These are phyloP conservation scores for Cyclotella cryptica DNA, from an alignment of 108 stramenopile genomes.

Conservation along the genomic window DNA sequence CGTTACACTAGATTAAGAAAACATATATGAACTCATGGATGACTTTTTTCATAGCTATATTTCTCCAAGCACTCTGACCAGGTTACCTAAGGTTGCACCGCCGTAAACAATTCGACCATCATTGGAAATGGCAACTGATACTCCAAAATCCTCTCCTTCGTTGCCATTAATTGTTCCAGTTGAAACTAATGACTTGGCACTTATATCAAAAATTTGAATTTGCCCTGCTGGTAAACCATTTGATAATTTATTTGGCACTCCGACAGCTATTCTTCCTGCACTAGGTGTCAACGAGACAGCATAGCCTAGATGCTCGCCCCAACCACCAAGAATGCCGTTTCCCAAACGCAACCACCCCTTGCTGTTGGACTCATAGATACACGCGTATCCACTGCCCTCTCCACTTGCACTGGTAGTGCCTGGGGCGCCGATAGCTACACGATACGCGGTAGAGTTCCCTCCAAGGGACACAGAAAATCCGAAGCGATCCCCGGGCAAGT, in stretches of 20 bases:
- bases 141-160: slow-evolving; percentile 45
- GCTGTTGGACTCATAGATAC: slow-evolving; percentile 36
- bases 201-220: slow-evolving; percentile 33
- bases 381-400: slow-evolving; percentile 44
- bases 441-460: slow-evolving; percentile 31
- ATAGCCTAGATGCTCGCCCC: slow-evolving; percentile 49
- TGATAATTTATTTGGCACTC: slow-evolving; percentile 39
- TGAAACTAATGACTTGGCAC: slow-evolving; percentile 5
- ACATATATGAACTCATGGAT: neutral
- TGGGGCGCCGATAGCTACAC: slow-evolving; percentile 52
- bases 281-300: slow-evolving; percentile 41
- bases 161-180: slow-evolving; percentile 32
- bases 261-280: slow-evolving; percentile 36
- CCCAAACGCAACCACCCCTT: slow-evolving; percentile 39
- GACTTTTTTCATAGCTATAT: neutral
- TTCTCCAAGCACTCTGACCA: slow-evolving; percentile 39
- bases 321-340: slow-evolving; percentile 37
- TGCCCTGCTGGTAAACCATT: slow-evolving; percentile 34
- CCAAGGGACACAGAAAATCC: slow-evolving; percentile 49
- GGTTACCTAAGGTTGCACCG: slow-evolving; percentile 32
- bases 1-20: too few species aligned
- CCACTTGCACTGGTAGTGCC: slow-evolving; percentile 33
- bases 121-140: slow-evolving; percentile 43
- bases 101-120: slow-evolving; percentile 39
- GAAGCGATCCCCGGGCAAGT: slow-evolving; percentile 46